phyloP scores from a whole-genome alignment of 2,329 filamentous ascomycete species.

The Epichloe gansuensis region DNA sequence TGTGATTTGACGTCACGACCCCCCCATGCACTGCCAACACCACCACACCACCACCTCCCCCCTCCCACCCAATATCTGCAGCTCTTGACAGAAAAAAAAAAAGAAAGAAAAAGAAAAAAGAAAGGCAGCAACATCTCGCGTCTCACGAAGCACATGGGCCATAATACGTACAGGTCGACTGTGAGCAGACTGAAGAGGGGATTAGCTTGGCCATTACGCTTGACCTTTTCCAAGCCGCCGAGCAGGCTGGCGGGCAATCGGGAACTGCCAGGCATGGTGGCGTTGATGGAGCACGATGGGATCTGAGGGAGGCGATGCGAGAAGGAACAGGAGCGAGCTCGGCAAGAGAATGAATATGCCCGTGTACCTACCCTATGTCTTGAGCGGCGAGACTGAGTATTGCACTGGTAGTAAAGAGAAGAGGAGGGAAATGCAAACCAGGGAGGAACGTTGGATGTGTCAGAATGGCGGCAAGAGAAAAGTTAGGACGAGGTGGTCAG shows the following conservation, averaged over 20 bases:
- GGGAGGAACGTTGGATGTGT: not conserved
- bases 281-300: not conserved
- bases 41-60: not conserved
- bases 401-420: not conserved
- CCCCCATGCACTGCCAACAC: not conserved
- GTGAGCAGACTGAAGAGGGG: constrained; percentile 48
- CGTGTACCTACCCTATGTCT: not conserved
- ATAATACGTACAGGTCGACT: constrained; percentile 48
- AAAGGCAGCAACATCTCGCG: no score
- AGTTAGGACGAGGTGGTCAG: not conserved
- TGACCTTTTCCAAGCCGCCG: constrained; percentile 50
- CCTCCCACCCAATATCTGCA: not conserved
- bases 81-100: not conserved
- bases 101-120: not conserved
- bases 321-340: not conserved
- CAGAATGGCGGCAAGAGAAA: not conserved
- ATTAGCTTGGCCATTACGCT: constrained; percentile 41
- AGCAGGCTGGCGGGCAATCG: constrained; percentile 59
- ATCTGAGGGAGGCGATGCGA: not conserved
- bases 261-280: constrained; percentile 51
- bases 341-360: not conserved
- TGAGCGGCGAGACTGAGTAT: not conserved
- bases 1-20: not conserved
- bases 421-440: not conserved
- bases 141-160: not conserved